Base-by-base conservation (phyloP, 2,329 filamentous ascomycete species). In the Botrytis deweyae region DNA sequence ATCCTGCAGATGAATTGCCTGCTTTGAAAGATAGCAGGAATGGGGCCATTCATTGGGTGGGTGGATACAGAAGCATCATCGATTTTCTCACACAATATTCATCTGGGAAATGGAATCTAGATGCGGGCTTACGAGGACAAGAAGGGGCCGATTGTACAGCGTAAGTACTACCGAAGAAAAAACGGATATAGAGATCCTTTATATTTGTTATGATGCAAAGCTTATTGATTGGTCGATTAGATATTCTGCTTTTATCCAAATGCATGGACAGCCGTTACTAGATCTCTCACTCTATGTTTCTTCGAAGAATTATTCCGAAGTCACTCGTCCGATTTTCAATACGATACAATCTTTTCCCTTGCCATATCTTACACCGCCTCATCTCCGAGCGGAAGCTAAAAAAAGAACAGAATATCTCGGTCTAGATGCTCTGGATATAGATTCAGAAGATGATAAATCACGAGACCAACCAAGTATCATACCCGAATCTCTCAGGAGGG, bases 251-350 rank as follows among this genome's bases (percentile, higher is more conserved):
- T 95, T 95, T 82, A 84, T 98, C 77, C 86, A 90, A 81, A 88
- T 90, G 40, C 90, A 91, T 74, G 93, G 92, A n/a, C 89, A 91
- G 68, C 89, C 92, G 46, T 88, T 98, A 75, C 82, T 98, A 78
- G 93, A 97, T 78, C 90, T 98, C 73, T 95, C 91, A 70, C 91
- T 98, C 78, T 98, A 97, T 82, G 92, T 96, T 76, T 96, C 94
- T 46, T 93, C 92, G 73, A 90, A 94, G 76, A 98, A 98, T 84
- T 99, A 96, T 88, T 87, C 90, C 72, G 85, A 87, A 62, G 85
- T 88, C 67, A 97, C 94, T 6, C 90, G 94, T 25, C 93, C 94
- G 3, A 91, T 93, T 55, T 97, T 94, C 84, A 93, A 91, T 77
- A 84, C 86, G 9, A 88, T 98, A 73, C 88, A 98, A 58, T 89